phyloP scores from a whole-genome alignment of 768 basidiomycete species.

The Rhizopogon vinicolor region DNA sequence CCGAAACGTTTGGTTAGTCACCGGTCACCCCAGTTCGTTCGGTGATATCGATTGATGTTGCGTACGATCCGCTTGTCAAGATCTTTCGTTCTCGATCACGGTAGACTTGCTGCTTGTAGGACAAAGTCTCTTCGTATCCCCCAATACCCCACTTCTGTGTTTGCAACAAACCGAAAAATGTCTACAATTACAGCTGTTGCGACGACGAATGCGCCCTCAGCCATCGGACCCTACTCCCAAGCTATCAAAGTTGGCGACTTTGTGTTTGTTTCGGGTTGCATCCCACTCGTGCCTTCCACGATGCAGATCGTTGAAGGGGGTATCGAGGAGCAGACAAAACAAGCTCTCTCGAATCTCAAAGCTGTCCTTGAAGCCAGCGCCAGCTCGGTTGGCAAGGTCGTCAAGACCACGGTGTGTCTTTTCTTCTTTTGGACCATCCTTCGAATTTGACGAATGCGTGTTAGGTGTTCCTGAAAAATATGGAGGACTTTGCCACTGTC shows the following conservation, averaged over 20 bases:
- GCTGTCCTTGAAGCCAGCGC: conserved; percentile 81
- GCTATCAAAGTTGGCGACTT: conserved; percentile 80
- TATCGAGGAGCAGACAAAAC: conserved; percentile 74
- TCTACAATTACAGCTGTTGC: conserved; percentile 1
- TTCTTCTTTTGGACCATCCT: background rate
- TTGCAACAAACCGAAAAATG: background rate
- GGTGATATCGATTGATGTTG: background rate
- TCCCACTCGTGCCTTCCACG: conserved; percentile 73
- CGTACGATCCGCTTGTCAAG: background rate
- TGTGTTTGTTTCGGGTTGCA: conserved; percentile 87
- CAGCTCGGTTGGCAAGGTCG: conserved; percentile 72
- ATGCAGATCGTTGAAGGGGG: conserved; percentile 70
- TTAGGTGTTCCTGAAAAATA: conserved; percentile 87
- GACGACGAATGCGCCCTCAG: conserved; percentile 50
- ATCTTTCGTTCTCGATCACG: background rate
- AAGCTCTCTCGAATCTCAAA: conserved; percentile 83
- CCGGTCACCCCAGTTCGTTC: too few species aligned
- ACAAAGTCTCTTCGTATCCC: background rate
- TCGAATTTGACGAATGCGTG: background rate
- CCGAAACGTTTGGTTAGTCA: too few species aligned
- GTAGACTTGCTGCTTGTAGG: background rate
- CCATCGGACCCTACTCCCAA: conserved; percentile 86
- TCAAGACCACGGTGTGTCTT: conserved; percentile 81
- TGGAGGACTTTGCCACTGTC: conserved; percentile 84
- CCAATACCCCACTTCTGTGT: background rate